Evolutionary conservation across 2,329 filamentous ascomycete species (phyloP).

Genomic region (Botrytis byssoidea): DNA sequence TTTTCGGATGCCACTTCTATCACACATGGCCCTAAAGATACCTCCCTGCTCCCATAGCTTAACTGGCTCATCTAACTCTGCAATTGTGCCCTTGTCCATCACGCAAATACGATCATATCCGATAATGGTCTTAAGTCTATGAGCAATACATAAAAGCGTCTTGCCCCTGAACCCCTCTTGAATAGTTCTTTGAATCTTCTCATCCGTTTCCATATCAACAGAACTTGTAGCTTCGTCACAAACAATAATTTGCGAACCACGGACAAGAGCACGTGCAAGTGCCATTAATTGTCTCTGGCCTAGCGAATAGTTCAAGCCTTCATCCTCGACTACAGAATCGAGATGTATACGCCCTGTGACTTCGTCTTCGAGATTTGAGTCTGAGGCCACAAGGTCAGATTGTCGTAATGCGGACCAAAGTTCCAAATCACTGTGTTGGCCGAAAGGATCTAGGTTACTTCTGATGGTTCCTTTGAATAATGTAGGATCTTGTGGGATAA

Average conservation of each 20-base stretch:
- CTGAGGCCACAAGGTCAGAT: constrained; percentile 64
- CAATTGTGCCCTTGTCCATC: constrained; percentile 87
- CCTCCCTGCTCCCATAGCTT: constrained; percentile 70
- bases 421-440: constrained; percentile 72
- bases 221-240: constrained; percentile 94
- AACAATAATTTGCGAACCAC: constrained; percentile 85
- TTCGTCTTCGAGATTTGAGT: constrained; percentile 40
- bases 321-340: constrained; percentile 84
- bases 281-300: constrained; percentile 96
- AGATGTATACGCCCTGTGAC: constrained; percentile 68
- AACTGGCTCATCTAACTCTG: constrained; percentile 77
- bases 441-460: constrained; percentile 77
- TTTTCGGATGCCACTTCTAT: constrained; percentile 53
- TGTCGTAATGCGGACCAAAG: constrained; percentile 77
- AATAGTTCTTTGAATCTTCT: constrained; percentile 91
- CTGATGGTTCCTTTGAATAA: constrained; percentile 79
- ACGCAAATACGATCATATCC: constrained; percentile 95
- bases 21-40: constrained; percentile 73
- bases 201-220: constrained; percentile 95
- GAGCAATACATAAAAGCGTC: constrained; percentile 89
- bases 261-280: constrained; percentile 83
- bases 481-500: constrained; percentile 83
- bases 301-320: constrained; percentile 93
- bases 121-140: constrained; percentile 87
- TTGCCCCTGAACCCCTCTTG: constrained; percentile 79